Base-by-base conservation (phyloP, 768 basidiomycete species). In the Suillus subalutaceus region DNA sequence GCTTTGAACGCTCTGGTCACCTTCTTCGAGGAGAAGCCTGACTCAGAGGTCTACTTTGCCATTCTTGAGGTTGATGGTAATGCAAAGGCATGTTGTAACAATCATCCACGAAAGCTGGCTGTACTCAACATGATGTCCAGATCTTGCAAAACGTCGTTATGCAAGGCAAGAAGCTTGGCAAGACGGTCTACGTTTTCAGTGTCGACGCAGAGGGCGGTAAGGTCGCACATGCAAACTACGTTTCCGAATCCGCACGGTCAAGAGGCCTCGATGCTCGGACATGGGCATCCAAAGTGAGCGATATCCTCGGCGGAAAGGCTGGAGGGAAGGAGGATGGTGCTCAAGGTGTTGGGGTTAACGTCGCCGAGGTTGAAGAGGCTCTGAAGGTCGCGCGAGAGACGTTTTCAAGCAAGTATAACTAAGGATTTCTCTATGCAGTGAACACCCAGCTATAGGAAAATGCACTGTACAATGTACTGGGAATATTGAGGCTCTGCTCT, bases 281-380 rank as follows among this genome's bases (percentile, higher is more conserved):
- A n/a, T 99, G 97, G 97, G 91, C 96, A 32, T 78, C 83, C 30
- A 87, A 85, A 66, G 90, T 97, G 23, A 84, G 86, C 6, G 90
- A 90, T 43, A 78, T 96, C 10, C 71, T 99, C 12, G 96, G 96
- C 32, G 97, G 97, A 52, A 99, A 97, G 88, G 94, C 94, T 62
- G 97, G 97, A 63, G 97, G 97, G 16, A 98, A 96, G 78, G 94
- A 94, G 66, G 97, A 99, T 44, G 85, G 87, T 64, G 91, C 92
- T 2, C 94, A 96, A 73, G 97, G 97, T 32, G 88, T 97, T 16
- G 97, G 97, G 38, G 78, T 82, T 4, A 84, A 93, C 67, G 76
- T 84, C 1, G 78, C 77, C 32, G 89, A 85, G 77, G 78, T 94
- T 3, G 79, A 84, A 18, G 92, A 91, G 66, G 96, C 93, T 1